Percentiles rank a stretch among this genome's conserved stretches.
phyloP scores from a whole-genome alignment of 768 basidiomycete species.

The Mrakia gelida region DNA sequence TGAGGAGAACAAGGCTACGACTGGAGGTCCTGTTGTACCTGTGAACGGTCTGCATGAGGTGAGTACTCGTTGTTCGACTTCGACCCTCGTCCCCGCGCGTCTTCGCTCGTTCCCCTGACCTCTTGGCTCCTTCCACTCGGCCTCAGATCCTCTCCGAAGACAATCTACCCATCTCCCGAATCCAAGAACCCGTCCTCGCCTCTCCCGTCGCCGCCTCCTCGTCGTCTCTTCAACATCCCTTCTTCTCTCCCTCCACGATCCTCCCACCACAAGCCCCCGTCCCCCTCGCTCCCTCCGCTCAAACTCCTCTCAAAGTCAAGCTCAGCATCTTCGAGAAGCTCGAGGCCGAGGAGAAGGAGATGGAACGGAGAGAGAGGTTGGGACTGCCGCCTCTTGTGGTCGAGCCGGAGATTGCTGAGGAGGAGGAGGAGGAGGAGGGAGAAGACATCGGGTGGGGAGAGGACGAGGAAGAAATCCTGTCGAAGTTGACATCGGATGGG shows the following conservation, averaged over 20 bases:
- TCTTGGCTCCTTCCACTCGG: background rate
- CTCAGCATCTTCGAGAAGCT: constrained; percentile 20
- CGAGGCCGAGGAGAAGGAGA: constrained; percentile 21
- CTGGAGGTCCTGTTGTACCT: background rate
- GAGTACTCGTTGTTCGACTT: background rate
- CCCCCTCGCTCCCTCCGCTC: background rate
- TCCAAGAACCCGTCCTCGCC: background rate
- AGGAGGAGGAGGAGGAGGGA: constrained; percentile 6
- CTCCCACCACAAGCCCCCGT: background rate
- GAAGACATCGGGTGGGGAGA: background rate
- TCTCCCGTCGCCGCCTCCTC: background rate
- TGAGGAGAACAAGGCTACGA: background rate
- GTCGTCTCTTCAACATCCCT: background rate
- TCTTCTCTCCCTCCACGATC: background rate
- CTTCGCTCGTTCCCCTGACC: background rate
- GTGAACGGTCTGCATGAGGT: background rate
- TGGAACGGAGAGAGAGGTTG: constrained; percentile 14
- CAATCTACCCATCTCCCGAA: constrained; percentile 20
- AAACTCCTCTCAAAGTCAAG: background rate
- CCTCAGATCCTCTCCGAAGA: background rate
- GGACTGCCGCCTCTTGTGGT: background rate
- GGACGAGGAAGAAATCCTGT: background rate
- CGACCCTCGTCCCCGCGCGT: background rate
- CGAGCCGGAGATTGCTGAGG: too few species aligned
- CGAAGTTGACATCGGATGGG: background rate